Conservation (phyloP, 768 basidiomycete genomes). For the Rhizopogon vinicolor region DNA sequence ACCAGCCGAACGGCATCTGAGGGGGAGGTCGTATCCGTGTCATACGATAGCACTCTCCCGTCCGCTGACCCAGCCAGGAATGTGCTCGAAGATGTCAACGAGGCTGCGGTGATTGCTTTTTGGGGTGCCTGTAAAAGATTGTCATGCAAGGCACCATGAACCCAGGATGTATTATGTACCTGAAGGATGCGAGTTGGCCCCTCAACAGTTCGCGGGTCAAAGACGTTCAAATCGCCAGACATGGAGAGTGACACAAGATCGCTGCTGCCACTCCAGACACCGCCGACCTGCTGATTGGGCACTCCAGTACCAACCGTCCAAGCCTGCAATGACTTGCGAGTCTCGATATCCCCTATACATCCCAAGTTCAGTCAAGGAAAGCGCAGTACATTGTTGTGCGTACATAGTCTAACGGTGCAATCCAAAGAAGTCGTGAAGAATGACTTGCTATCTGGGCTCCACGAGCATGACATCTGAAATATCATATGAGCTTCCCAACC, state of each 20-base stretch:
- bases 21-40: conserved; percentile 24
- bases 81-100: conserved; percentile 42
- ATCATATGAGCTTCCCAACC: not conserved
- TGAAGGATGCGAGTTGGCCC: conserved; percentile 58
- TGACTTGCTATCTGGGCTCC: conserved; percentile 71
- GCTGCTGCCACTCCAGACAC: conserved; percentile 70
- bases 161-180: conserved; percentile 36
- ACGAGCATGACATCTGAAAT: conserved; percentile 65
- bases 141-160: not conserved
- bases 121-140: conserved; percentile 60
- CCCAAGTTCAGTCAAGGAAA: not conserved
- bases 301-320: conserved; percentile 78
- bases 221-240: conserved; percentile 74
- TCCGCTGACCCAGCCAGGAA: conserved; percentile 82
- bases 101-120: conserved; percentile 68
- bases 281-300: conserved; percentile 81
- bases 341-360: conserved; percentile 72
- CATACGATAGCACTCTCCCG: conserved; percentile 68
- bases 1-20: conserved; percentile 39
- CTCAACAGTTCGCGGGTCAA: conserved; percentile 67
- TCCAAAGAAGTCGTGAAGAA: conserved; percentile 85
- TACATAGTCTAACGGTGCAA: conserved; percentile 84
- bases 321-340: conserved; percentile 57
- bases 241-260: conserved; percentile 82
- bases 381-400: conserved; percentile 17